Evolutionary conservation across 2,329 filamentous ascomycete species (phyloP).

Genomic region (Amylocarpus encephaloides): DNA sequence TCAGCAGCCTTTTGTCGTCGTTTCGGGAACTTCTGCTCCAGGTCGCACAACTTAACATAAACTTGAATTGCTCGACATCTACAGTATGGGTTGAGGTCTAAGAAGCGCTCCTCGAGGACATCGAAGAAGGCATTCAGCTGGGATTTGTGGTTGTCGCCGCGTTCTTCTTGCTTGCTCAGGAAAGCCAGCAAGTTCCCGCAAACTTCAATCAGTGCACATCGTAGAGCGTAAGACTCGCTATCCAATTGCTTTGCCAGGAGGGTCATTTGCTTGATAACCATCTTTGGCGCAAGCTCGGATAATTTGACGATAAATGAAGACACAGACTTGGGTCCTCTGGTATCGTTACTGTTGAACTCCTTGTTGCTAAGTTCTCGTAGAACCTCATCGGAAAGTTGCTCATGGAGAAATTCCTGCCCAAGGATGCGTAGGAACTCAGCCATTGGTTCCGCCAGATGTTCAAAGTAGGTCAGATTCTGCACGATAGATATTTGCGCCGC

Average conservation of each 20-base stretch:
- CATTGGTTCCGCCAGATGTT: constrained; percentile 98
- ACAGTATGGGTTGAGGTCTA: constrained; percentile 96
- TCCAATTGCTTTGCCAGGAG: constrained; percentile 90
- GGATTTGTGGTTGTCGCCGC: constrained; percentile 85
- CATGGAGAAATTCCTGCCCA: constrained; percentile 95
- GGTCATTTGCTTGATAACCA: constrained; percentile 97
- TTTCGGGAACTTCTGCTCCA: constrained; percentile 96
- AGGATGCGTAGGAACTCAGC: constrained; percentile 95
- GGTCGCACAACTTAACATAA: constrained; percentile 81
- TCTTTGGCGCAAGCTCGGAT: constrained; percentile 81
- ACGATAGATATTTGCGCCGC: constrained; percentile 96
- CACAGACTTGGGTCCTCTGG: constrained; percentile 90
- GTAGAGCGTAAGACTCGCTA: constrained; percentile 92
- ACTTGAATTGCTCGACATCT: constrained; percentile 89
- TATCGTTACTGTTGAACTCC: constrained; percentile 96
- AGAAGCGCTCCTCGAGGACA: constrained; percentile 89
- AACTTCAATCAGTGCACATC: constrained; percentile 91
- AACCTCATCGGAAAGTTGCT: constrained; percentile 89
- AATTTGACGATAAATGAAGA: constrained; percentile 90
- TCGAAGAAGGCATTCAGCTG: constrained; percentile 97
- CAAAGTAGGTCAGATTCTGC: constrained; percentile 95
- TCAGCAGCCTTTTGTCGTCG: constrained; percentile 81
- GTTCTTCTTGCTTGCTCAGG: constrained; percentile 84
- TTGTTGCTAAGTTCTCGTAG: constrained; percentile 92
- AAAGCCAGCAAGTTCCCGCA: constrained; percentile 92